Percentiles rank a stretch among this genome's conserved stretches.
phyloP scores from a whole-genome alignment of 805 yeast genomes.

The Cyberlindnera veronae region DNA sequence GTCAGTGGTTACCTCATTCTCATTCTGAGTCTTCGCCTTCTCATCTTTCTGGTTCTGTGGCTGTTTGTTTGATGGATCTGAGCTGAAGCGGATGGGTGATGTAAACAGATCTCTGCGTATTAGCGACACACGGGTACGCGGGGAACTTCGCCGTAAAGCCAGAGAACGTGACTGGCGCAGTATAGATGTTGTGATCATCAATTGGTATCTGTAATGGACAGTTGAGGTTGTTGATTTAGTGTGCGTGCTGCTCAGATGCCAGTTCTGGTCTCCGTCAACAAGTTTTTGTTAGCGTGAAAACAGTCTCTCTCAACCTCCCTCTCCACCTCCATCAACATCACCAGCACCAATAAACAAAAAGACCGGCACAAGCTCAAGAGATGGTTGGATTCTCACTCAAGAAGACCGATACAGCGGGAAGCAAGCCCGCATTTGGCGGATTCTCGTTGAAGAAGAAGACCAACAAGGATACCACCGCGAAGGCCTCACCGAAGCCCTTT shows the following conservation, averaged over 20 bases:
- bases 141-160: neutral
- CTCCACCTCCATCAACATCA: too few relatives aligned
- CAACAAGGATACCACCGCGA: constrained; percentile 9
- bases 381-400: constrained; percentile 40
- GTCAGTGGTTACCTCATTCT: neutral
- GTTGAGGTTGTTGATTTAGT: too few relatives aligned
- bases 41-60: neutral
- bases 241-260: too few relatives aligned
- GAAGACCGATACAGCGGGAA: constrained; percentile 21
- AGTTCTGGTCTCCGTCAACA: too few relatives aligned
- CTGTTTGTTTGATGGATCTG: neutral
- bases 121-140: neutral
- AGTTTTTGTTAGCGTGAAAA: too few relatives aligned
- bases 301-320: too few relatives aligned
- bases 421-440: constrained; percentile 24
- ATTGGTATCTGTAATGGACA: too few relatives aligned
- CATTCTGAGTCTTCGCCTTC: neutral
- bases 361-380: neutral
- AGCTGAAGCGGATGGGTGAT: neutral
- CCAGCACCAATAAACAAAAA: neutral
- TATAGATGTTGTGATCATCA: too few relatives aligned
- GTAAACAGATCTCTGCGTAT: constrained; percentile 2
- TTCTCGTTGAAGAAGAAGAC: constrained; percentile 31
- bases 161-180: too few relatives aligned
- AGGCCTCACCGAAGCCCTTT: constrained; percentile 16